phyloP scores from a whole-genome alignment of 2,329 filamentous ascomycete species.

The Claviceps cyperi region DNA sequence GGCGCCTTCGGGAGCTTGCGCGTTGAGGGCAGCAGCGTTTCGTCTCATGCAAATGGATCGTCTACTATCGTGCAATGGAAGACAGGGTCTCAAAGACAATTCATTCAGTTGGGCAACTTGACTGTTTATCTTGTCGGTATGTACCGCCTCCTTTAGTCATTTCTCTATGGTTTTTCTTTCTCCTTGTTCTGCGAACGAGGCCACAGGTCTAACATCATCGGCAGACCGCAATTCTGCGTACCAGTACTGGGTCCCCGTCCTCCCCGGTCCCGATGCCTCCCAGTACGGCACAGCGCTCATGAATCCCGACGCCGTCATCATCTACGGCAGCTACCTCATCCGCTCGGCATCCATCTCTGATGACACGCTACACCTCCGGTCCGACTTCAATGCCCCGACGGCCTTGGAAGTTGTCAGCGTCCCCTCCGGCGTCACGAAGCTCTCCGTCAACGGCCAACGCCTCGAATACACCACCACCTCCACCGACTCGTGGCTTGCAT shows the following conservation, averaged over 20 bases:
- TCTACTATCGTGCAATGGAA: constrained; percentile 19
- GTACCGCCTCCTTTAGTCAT: background rate
- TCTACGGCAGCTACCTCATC: constrained; percentile 50
- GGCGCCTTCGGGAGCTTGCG: constrained; percentile 5
- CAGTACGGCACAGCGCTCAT: constrained; percentile 21
- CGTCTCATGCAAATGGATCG: constrained; percentile 8
- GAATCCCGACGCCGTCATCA: constrained; percentile 33
- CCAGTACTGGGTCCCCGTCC: constrained; percentile 51
- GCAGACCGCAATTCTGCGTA: constrained; percentile 51
- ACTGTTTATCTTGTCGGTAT: constrained; percentile 25
- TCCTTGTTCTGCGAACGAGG: too few species aligned
- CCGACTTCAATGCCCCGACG: constrained; percentile 52
- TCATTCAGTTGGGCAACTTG: constrained; percentile 23
- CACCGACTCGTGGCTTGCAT: constrained; percentile 32
- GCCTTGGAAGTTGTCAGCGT: constrained; percentile 54
- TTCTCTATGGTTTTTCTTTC: background rate
- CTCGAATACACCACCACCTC: constrained; percentile 21
- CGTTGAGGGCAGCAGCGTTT: constrained; percentile 16
- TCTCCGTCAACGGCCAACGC: constrained; percentile 28
- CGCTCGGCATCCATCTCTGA: constrained; percentile 43
- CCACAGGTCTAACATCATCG: background rate
- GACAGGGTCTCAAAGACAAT: constrained; percentile 14
- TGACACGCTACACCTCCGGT: constrained; percentile 45
- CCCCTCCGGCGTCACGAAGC: constrained; percentile 28
- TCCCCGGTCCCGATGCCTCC: constrained; percentile 21